These are phyloP conservation scores for Sutorius eximius DNA, from an alignment of 1,284 basidiomycete genomes.

Conservation along the genomic window DNA sequence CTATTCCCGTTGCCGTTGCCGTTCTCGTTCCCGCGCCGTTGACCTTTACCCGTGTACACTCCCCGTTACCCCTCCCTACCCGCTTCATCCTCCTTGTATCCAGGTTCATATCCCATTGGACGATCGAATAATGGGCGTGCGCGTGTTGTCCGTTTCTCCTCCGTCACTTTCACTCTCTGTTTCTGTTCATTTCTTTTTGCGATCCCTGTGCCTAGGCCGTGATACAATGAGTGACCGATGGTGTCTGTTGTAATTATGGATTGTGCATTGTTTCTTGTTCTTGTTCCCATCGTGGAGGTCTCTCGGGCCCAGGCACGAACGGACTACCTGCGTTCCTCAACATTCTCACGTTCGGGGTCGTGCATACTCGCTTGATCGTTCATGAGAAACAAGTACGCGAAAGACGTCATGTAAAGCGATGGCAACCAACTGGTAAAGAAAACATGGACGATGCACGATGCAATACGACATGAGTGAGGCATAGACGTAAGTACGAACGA, in stretches of 20 bases:
- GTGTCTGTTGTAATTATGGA: background rate
- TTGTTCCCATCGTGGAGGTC: background rate
- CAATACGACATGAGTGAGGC: slow-evolving; percentile 8
- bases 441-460: background rate
- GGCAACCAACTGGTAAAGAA: background rate
- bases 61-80: background rate
- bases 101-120: background rate
- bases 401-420: background rate
- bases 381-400: background rate
- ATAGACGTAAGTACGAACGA: slow-evolving; percentile 10
- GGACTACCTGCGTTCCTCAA: too few relatives aligned
- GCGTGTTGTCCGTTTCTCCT: background rate
- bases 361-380: too few relatives aligned
- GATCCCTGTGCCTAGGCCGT: background rate
- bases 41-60: background rate
- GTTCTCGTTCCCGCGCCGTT: background rate
- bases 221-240: background rate
- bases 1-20: too few relatives aligned
- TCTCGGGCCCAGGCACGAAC: too few relatives aligned
- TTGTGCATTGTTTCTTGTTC: background rate
- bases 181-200: background rate
- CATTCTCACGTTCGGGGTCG: too few relatives aligned
- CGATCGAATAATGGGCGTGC: background rate
- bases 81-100: background rate
- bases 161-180: background rate